phyloP scores from a whole-genome alignment of 2,329 filamentous ascomycete genomes.

The Ophiostoma piceae region DNA sequence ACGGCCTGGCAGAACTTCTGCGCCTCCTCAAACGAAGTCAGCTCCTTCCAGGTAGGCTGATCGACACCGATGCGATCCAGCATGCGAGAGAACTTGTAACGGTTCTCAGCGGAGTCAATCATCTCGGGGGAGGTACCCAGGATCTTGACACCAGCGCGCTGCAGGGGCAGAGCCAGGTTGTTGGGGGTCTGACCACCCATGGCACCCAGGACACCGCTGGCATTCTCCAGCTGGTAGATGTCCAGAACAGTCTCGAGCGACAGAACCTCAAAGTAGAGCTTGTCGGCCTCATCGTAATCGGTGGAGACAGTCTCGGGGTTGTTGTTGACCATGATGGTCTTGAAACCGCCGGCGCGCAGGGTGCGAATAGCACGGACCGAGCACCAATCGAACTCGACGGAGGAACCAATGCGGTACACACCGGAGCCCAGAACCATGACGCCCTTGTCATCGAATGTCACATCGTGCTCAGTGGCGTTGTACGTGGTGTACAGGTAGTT shows the following conservation, averaged over 20 bases:
- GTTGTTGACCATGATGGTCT: constrained; percentile 95
- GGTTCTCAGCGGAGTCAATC: constrained; percentile 96
- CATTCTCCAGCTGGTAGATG: constrained; percentile 82
- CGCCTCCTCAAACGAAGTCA: constrained; percentile 91
- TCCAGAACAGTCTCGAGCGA: constrained; percentile 84
- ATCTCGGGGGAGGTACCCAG: constrained; percentile 96
- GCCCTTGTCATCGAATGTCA: constrained; percentile 80
- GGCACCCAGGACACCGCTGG: constrained; percentile 80
- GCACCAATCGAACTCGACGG: constrained; percentile 99
- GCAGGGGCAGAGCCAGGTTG: constrained; percentile 88
- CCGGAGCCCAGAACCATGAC: constrained; percentile 95
- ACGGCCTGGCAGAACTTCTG: constrained; percentile 81
- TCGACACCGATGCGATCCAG: constrained; percentile 90
- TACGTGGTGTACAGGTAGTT: constrained; percentile 98
- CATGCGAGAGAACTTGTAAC: constrained; percentile 99
- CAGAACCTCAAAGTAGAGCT: constrained; percentile 85
- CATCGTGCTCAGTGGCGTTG: constrained; percentile 81
- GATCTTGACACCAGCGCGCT: constrained; percentile 84
- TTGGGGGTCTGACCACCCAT: constrained; percentile 98
- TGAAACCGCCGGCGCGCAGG: constrained; percentile 73
- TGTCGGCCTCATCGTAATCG: constrained; percentile 2
- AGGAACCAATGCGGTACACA: constrained; percentile 94
- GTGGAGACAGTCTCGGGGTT: constrained; percentile 70
- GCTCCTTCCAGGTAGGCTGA: constrained; percentile 95
- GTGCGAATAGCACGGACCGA: constrained; percentile 92